Evolutionary conservation across 805 yeast species (phyloP).

Genomic region (Ogataea siamensis): DNA sequence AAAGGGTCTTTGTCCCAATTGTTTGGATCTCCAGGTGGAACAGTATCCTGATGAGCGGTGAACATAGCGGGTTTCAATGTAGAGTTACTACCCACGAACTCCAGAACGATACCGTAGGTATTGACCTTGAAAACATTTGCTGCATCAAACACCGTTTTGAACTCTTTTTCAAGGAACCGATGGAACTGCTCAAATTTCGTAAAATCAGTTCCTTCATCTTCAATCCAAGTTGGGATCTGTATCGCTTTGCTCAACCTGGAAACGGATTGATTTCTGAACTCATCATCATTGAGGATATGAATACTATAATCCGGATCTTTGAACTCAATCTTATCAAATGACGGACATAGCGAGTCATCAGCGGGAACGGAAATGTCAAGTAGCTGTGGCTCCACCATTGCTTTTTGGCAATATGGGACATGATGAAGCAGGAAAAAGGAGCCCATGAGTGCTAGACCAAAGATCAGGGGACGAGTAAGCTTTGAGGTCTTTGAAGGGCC

Average conservation of each 20-base stretch:
- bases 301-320: conserved; percentile 12
- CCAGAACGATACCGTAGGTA: conserved; percentile 59
- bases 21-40: conserved; percentile 65
- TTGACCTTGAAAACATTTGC: conserved; percentile 56
- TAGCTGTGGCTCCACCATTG: too few species aligned
- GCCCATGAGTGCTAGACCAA: too few species aligned
- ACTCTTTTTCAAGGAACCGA: conserved; percentile 47
- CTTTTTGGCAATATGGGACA: too few species aligned
- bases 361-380: background rate
- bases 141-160: conserved; percentile 47
- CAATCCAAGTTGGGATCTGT: conserved; percentile 49
- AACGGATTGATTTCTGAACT: conserved; percentile 38
- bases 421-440: too few species aligned
- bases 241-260: conserved; percentile 47
- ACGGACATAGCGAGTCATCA: conserved; percentile 27
- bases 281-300: conserved; percentile 35
- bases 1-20: conserved; percentile 72
- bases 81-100: conserved; percentile 55
- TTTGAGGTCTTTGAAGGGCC: too few species aligned
- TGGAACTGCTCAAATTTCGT: conserved; percentile 37
- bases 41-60: conserved; percentile 80
- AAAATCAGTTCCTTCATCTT: conserved; percentile 23
- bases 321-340: conserved; percentile 24
- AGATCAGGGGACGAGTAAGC: too few species aligned
- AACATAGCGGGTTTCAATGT: conserved; percentile 61